Percentiles rank a stretch among this genome's conserved stretches.
Evolutionary conservation across 768 basidiomycete species (phyloP).

Genomic region (Trametes meyenii): DNA sequence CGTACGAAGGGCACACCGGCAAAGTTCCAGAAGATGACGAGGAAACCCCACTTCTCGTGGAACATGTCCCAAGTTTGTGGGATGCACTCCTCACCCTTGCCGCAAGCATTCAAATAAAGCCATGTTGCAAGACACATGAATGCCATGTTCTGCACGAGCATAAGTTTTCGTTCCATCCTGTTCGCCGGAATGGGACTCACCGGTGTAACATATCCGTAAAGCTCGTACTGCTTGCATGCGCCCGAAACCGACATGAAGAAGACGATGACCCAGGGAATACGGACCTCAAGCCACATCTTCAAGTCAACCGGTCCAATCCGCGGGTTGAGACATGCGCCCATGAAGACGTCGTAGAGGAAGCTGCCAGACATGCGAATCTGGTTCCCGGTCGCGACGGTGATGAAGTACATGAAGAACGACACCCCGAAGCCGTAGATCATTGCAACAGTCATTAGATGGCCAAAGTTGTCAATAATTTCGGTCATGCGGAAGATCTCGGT

Average conservation of each 20-base stretch:
- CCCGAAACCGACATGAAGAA: slow-evolving; percentile 93
- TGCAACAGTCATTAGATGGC: slow-evolving; percentile 91
- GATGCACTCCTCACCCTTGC: slow-evolving; percentile 93
- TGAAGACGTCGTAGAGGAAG: slow-evolving; percentile 93
- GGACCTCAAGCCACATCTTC: slow-evolving; percentile 98
- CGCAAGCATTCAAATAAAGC: slow-evolving; percentile 96
- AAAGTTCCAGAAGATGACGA: slow-evolving; percentile 98
- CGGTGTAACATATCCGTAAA: slow-evolving; percentile 88
- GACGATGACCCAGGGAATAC: slow-evolving; percentile 95
- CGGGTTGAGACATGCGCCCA: slow-evolving; percentile 95
- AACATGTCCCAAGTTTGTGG: slow-evolving; percentile 99
- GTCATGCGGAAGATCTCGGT: slow-evolving; percentile 86
- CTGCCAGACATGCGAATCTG: slow-evolving; percentile 94
- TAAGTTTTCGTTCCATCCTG: not conserved
- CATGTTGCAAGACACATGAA: slow-evolving; percentile 96
- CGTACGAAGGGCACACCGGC: slow-evolving; percentile 90
- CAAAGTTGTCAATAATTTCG: slow-evolving; percentile 95
- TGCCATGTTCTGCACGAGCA: slow-evolving; percentile 75
- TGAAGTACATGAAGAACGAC: slow-evolving; percentile 79
- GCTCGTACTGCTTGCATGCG: slow-evolving; percentile 93
- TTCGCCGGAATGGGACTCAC: slow-evolving; percentile 46
- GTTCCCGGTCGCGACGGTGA: slow-evolving; percentile 74
- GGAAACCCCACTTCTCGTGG: slow-evolving; percentile 98
- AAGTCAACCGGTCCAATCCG: slow-evolving; percentile 89
- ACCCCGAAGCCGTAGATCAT: slow-evolving; percentile 90